Percentiles rank a stretch among this genome's conserved stretches.
Conservation (phyloP, 148 eudicot species). For the Rhododendron simsii region DNA sequence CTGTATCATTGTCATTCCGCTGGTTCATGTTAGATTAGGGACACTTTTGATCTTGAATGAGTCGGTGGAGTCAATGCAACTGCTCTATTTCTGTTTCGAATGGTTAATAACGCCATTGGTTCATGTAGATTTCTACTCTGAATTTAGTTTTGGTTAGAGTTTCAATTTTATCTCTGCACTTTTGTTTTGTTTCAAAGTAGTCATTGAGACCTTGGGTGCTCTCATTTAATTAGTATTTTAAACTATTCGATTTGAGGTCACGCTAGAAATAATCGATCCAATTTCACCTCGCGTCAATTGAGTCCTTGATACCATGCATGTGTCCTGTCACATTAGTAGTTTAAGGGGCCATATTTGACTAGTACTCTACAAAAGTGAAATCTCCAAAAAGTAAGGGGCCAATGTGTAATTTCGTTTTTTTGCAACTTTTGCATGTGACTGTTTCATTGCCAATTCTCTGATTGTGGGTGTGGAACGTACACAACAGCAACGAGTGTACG, state of each 20-base stretch:
- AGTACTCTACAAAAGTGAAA: not conserved
- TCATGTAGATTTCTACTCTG: not conserved
- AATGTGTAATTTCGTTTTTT: not conserved
- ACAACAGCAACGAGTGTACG: slow-evolving; percentile 33
- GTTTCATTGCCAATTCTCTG: not conserved
- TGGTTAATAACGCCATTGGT: not conserved
- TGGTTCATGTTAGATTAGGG: no score
- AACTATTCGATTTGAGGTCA: not conserved
- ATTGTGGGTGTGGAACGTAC: not conserved
- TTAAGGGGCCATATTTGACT: not conserved
- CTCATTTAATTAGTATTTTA: not conserved
- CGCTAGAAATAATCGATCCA: not conserved
- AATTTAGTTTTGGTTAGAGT: no score
- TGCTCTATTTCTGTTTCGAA: not conserved
- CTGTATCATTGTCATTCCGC: no score
- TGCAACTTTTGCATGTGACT: not conserved
- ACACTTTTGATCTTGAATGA: no score
- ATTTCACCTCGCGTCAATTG: not conserved
- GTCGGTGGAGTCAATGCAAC: not conserved
- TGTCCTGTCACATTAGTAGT: not conserved
- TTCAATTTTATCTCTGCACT: not conserved
- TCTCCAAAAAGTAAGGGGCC: not conserved
- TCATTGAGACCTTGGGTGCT: not conserved
- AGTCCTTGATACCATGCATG: not conserved
- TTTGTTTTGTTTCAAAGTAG: not conserved